Conservation (phyloP, 306 rosid genomes). For the Dalbergia oliveri region DNA sequence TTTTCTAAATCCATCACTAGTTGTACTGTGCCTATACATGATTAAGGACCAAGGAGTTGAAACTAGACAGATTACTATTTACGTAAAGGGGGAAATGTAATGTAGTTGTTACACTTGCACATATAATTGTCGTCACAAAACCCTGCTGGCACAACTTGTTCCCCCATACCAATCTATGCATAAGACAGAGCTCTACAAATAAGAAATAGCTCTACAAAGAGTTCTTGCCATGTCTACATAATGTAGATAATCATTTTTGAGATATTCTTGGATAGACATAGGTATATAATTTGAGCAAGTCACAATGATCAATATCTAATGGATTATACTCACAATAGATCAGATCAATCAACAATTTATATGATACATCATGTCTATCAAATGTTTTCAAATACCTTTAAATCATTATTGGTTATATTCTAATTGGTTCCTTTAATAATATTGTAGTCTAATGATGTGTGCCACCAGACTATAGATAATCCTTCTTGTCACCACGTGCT, state of each 20-base stretch:
- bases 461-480: background rate
- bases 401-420: background rate
- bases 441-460: background rate
- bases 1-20: too few species aligned
- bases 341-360: background rate
- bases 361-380: background rate
- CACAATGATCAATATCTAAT: background rate
- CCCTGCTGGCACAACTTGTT: background rate
- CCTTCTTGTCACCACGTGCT: background rate
- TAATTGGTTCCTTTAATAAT: background rate
- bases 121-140: background rate
- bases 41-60: background rate
- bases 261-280: background rate
- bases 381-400: background rate
- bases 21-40: too few species aligned
- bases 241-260: background rate
- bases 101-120: background rate
- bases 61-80: too few species aligned
- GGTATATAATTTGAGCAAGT: background rate
- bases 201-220: background rate
- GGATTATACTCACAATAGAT: background rate
- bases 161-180: too few species aligned
- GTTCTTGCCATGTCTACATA: background rate
- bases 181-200: background rate
- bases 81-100: background rate